A percentile compares a stretch with the other conserved stretches of the same genome.
phyloP scores from a whole-genome alignment of 805 yeast genomes.

The Maudiozyma barnettii region DNA sequence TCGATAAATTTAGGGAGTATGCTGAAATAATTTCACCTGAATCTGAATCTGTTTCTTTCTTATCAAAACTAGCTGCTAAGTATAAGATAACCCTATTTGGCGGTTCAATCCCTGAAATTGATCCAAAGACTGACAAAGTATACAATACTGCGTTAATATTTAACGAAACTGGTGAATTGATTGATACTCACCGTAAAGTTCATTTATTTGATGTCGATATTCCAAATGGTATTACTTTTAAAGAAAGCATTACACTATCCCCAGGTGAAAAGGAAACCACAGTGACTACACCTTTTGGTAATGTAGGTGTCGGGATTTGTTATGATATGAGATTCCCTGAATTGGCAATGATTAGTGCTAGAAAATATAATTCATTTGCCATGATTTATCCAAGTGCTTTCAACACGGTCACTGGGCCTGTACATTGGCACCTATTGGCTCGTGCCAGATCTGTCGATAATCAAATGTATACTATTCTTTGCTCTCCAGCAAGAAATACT shows the following conservation, averaged over 20 bases:
- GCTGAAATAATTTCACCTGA: slow-evolving; percentile 76
- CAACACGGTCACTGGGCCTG: slow-evolving; percentile 76
- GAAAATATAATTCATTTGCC: slow-evolving; percentile 53
- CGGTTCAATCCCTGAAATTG: slow-evolving; percentile 84
- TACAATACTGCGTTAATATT: slow-evolving; percentile 73
- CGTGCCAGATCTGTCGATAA: slow-evolving; percentile 68
- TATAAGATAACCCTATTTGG: slow-evolving; percentile 64
- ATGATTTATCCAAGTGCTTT: slow-evolving; percentile 81
- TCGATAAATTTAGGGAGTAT: slow-evolving; percentile 73
- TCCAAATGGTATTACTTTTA: slow-evolving; percentile 82
- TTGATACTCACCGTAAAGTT: slow-evolving; percentile 84
- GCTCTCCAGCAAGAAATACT: slow-evolving; percentile 82
- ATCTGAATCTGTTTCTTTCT: slow-evolving; percentile 42
- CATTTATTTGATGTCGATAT: slow-evolving; percentile 90
- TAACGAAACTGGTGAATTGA: slow-evolving; percentile 57
- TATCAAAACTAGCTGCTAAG: slow-evolving; percentile 58
- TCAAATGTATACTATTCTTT: slow-evolving; percentile 60
- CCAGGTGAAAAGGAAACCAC: slow-evolving; percentile 82
- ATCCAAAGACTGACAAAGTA: slow-evolving; percentile 42
- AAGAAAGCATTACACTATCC: slow-evolving; percentile 65
- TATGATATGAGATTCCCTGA: slow-evolving; percentile 79
- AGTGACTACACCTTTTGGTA: slow-evolving; percentile 16
- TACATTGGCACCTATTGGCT: slow-evolving; percentile 73
- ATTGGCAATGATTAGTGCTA: slow-evolving; percentile 57
- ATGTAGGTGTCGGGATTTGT: slow-evolving; percentile 77